Evolutionary conservation across 108 stramenopile genomes (phyloP).

Genomic region (Nannochloropsis granulata): DNA sequence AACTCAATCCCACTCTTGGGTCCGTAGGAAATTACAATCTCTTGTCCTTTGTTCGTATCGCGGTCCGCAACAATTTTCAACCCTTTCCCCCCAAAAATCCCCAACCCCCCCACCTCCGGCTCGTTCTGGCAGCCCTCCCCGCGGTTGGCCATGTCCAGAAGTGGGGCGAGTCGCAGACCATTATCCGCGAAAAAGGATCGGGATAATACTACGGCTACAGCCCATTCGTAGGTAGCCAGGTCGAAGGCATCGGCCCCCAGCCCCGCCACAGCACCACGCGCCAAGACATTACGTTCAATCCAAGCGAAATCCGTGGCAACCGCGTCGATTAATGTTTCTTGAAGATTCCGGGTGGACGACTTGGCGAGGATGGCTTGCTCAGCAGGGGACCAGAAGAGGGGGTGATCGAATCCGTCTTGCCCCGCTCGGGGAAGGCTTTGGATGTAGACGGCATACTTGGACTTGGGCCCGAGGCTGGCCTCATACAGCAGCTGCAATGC

Average conservation of each 20-base stretch:
- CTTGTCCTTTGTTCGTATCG: not conserved
- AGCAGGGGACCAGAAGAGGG: not conserved
- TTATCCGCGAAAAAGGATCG: not conserved
- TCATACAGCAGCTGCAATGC: not conserved
- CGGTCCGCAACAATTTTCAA: not conserved
- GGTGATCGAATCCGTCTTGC: not conserved
- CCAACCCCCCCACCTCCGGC: not conserved
- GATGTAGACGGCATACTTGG: not conserved
- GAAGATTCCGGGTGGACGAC: not conserved
- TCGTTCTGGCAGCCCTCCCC: not conserved
- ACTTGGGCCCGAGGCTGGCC: not conserved
- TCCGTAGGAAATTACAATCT: constrained; percentile 32
- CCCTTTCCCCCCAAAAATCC: not conserved
- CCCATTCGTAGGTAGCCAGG: not conserved
- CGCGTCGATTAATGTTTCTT: not conserved
- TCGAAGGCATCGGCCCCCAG: not conserved
- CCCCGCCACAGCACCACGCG: not conserved
- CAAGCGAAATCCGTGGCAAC: not conserved
- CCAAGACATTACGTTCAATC: not conserved
- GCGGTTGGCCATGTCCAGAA: not conserved
- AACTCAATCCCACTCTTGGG: constrained; percentile 68
- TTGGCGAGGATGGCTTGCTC: not conserved
- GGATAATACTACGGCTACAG: not conserved
- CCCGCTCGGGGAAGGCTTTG: not conserved
- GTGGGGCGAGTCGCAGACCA: not conserved